Evolutionary conservation across 257 asterid genomes (phyloP).

Genomic region (Euphrasia confusa): DNA sequence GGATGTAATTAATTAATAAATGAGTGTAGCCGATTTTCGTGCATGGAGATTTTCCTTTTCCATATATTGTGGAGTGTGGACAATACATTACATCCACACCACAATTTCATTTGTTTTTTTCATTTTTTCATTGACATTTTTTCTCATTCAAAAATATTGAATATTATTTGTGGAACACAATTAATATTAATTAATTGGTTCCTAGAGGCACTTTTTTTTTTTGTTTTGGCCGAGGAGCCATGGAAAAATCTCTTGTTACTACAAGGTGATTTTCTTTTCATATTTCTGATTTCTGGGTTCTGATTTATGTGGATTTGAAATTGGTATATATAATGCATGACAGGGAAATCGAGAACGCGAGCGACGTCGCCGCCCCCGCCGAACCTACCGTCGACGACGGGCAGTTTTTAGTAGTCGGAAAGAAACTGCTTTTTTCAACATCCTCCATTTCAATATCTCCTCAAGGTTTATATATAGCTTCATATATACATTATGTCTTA

Average conservation of each 20-base stretch:
- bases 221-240: conserved; percentile 44
- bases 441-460: conserved; percentile 70
- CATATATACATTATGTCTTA: neutral
- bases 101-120: conserved; percentile 30
- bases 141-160: conserved; percentile 19
- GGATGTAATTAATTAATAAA: conserved; percentile 14
- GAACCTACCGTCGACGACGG: conserved; percentile 38
- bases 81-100: conserved; percentile 33
- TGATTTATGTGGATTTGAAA: neutral
- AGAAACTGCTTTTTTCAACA: conserved; percentile 53
- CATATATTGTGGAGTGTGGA: conserved; percentile 8
- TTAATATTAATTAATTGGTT: conserved; percentile 25
- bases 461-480: conserved; percentile 52
- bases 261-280: conserved; percentile 36
- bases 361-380: conserved; percentile 28
- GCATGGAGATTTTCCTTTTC: conserved; percentile 31
- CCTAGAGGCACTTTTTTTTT: conserved; percentile 40
- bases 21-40: conserved; percentile 31
- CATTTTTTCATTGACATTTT: conserved; percentile 6
- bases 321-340: neutral
- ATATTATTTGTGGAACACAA: conserved; percentile 28
- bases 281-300: neutral
- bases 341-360: conserved; percentile 44
- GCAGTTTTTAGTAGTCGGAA: conserved; percentile 48
- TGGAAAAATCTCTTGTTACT: conserved; percentile 43